These are phyloP conservation scores for Nannochloropsis gaditana DNA, from an alignment of 108 stramenopile species.

Conservation along the genomic window DNA sequence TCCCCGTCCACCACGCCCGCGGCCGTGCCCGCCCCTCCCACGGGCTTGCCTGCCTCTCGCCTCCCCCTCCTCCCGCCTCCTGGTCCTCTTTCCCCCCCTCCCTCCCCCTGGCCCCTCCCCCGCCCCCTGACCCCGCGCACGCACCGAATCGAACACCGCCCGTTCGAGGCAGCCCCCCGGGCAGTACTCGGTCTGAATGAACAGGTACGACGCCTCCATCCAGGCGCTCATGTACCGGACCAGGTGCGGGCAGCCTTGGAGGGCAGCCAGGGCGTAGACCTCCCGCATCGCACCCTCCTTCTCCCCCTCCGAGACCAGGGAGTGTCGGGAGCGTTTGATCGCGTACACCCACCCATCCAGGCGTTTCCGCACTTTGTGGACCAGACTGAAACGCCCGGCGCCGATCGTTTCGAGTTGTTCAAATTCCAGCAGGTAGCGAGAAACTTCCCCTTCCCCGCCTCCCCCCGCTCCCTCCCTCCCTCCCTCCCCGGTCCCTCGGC, in stretches of 20 bases:
- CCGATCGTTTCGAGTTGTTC: background rate
- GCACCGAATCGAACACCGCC: background rate
- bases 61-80: no score
- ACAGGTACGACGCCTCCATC: background rate
- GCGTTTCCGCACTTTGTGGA: background rate
- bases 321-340: background rate
- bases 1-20: no score
- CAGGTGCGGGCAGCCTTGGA: background rate
- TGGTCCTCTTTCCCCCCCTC: no score
- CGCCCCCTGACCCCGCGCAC: background rate
- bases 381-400: background rate
- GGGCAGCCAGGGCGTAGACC: conserved; percentile 19
- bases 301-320: background rate
- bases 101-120: background rate
- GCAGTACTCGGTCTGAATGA: conserved; percentile 21
- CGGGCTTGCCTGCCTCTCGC: no score
- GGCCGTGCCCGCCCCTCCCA: no score
- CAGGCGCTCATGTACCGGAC: background rate
- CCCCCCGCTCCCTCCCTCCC: background rate
- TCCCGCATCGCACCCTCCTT: conserved; percentile 7
- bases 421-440: background rate
- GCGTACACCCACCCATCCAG: background rate
- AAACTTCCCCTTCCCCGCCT: background rate
- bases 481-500: background rate
- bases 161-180: background rate